Base-by-base conservation (phyloP, 1,284 basidiomycete species). In the Neotropicomus parvogracilis region DNA sequence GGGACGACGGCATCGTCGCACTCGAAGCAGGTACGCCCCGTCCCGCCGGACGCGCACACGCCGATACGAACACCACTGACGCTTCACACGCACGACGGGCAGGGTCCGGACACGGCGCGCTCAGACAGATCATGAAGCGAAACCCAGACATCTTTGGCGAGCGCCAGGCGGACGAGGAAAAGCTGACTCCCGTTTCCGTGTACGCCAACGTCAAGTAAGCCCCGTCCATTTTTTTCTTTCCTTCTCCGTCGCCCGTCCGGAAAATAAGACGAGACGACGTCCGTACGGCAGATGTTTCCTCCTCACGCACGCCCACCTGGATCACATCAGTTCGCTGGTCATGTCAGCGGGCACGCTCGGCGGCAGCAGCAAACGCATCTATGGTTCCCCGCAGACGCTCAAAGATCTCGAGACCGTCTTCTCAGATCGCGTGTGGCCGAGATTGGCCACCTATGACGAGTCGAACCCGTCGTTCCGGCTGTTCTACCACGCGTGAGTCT, bases 271-370 rank as follows among this genome's bases (percentile, higher is more conserved):
- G 12, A 0, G 29, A 28, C n/a, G 48, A n/a, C 14, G 19, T 32
- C 16, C 16, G 3, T n/a, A 24, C 11, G 16, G 2, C 26, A 60
- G 86, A 51, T 82, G 78, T 51, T 91, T 83, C 58, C 74, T 92
- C 48, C 72, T 92, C 56, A 85, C 85, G 5, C 90, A 92, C 66
- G 82, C 85, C 3, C 90, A 93, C 63, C 68, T 93, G 20, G 90
- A 93, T 68, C 91, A 93, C 64, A 77, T 91, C 52, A 79, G 74
- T 54, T 81, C 87, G 44, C 73, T 92, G 20, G 77, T 91, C 31
- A 68, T 93, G 40, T 81, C 83, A 4, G 88, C 88, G 16, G 90
- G 90, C 38, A 80, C 85, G 6, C 61, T 85, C 14, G 64, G 68
- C n/a, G 83, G 84, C 13, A 61, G 69, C 31, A 75, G 81, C 31